These are phyloP conservation scores for Xylaria flabelliformis DNA, from an alignment of 495 filamentous ascomycete species.

Conservation along the genomic window DNA sequence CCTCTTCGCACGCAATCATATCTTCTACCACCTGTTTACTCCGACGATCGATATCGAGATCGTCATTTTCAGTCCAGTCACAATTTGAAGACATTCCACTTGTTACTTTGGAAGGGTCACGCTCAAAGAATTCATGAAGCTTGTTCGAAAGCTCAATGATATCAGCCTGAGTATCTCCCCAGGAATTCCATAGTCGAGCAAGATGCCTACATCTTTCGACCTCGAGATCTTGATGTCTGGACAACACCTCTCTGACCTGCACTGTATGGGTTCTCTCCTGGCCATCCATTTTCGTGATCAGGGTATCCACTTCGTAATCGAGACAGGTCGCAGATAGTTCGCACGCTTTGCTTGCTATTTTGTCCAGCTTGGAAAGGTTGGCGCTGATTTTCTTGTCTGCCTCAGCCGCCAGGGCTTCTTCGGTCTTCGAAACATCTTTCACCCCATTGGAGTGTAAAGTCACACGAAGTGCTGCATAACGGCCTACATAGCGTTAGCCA, in stretches of 20 bases:
- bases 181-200: slow-evolving; percentile 31
- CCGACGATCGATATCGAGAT: slow-evolving; percentile 28
- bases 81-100: slow-evolving; percentile 35
- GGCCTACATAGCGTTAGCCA: slow-evolving; percentile 12
- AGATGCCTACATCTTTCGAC: slow-evolving; percentile 26
- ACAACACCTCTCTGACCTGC: slow-evolving; percentile 26
- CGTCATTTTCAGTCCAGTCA: slow-evolving; percentile 24
- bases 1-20: slow-evolving; percentile 38
- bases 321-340: slow-evolving; percentile 6
- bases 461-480: slow-evolving; percentile 26
- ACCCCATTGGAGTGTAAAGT: slow-evolving; percentile 20
- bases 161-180: slow-evolving; percentile 29
- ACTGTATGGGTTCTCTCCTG: slow-evolving; percentile 27
- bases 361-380: slow-evolving; percentile 22
- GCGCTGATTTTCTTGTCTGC: slow-evolving; percentile 12
- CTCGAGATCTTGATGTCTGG: slow-evolving; percentile 22
- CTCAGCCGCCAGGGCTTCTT: slow-evolving; percentile 3
- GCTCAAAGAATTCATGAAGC: slow-evolving; percentile 21
- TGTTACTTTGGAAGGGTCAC: slow-evolving; percentile 11
- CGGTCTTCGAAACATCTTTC: slow-evolving; percentile 14
- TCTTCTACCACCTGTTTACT: slow-evolving; percentile 38
- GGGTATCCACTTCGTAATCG: slow-evolving; percentile 23
- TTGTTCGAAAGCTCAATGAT: slow-evolving; percentile 29
- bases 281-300: slow-evolving; percentile 18
- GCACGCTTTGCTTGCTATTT: slow-evolving; percentile 8